phyloP scores from a whole-genome alignment of 179 eudicot species.

The Dionaea muscipula region DNA sequence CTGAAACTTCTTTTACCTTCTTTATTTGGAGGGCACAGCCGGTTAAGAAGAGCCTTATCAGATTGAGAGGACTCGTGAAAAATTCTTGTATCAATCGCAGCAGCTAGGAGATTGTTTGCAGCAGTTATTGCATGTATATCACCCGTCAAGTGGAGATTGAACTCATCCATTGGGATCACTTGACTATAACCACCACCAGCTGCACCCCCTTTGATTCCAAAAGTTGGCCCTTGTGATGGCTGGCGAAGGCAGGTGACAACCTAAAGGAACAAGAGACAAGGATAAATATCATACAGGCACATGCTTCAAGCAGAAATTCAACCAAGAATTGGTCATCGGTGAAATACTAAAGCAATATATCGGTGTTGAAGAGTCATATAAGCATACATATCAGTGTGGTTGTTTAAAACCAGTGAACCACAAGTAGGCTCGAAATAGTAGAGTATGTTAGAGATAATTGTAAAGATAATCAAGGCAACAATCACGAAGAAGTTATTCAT shows the following conservation, averaged over 20 bases:
- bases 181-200: conserved; percentile 99
- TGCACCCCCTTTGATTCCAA: conserved; percentile 98
- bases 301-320: neutral
- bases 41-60: conserved; percentile 78
- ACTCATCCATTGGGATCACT: conserved; percentile 98
- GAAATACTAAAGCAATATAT: no score
- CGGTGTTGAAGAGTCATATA: no score
- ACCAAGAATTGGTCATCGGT: no score
- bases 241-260: conserved; percentile 92
- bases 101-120: conserved; percentile 93
- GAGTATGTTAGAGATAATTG: no score
- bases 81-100: conserved; percentile 87
- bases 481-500: no score
- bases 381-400: no score
- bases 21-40: conserved; percentile 80
- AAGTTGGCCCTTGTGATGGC: conserved; percentile 99
- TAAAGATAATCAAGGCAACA: no score
- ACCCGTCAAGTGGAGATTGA: conserved; percentile 91
- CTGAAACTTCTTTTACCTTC: conserved; percentile 68
- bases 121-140: conserved; percentile 99
- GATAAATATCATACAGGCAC: neutral
- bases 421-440: no score
- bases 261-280: conserved; percentile 23
- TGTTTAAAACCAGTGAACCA: no score
- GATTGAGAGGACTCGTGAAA: conserved; percentile 84